phyloP scores from a whole-genome alignment of 495 filamentous ascomycete genomes.

The Tuber magnatum region DNA sequence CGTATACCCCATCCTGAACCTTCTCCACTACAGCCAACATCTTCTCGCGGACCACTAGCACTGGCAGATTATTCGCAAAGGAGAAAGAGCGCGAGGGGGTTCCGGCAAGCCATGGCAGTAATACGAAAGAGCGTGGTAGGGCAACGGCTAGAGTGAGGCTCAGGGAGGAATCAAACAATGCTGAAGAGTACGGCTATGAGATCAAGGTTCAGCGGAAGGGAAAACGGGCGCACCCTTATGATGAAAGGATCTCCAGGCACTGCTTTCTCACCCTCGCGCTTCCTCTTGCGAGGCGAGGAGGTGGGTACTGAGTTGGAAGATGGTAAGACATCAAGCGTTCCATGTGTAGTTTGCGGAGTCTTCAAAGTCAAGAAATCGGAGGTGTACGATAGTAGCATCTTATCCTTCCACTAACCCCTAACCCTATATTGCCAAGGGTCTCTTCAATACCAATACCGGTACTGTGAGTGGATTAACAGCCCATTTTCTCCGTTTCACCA shows the following conservation, averaged over 20 bases:
- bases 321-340: conserved; percentile 3
- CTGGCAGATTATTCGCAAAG: conserved; percentile 16
- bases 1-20: conserved; percentile 32
- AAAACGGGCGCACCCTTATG: conserved; percentile 25
- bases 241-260: conserved; percentile 32
- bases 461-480: no score
- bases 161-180: conserved; percentile 35
- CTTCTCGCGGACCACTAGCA: conserved; percentile 26
- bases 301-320: conserved; percentile 9
- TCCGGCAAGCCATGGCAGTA: conserved; percentile 38
- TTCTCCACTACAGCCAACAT: conserved; percentile 38
- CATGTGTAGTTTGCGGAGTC: background rate
- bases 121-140: conserved; percentile 35
- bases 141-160: conserved; percentile 36
- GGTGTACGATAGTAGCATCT: no score
- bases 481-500: no score
- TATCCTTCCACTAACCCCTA: conserved; percentile 19
- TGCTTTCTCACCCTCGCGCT: conserved; percentile 31
- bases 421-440: no score
- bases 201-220: conserved; percentile 5
- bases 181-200: conserved; percentile 30
- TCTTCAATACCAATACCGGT: no score
- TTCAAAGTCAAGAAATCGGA: conserved; percentile 6
- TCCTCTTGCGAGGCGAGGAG: conserved; percentile 30
- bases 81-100: conserved; percentile 38